A percentile compares a stretch with the other conserved stretches of the same genome.
Conservation (phyloP, 1,284 basidiomycete species). For the Naganishia albida region DNA sequence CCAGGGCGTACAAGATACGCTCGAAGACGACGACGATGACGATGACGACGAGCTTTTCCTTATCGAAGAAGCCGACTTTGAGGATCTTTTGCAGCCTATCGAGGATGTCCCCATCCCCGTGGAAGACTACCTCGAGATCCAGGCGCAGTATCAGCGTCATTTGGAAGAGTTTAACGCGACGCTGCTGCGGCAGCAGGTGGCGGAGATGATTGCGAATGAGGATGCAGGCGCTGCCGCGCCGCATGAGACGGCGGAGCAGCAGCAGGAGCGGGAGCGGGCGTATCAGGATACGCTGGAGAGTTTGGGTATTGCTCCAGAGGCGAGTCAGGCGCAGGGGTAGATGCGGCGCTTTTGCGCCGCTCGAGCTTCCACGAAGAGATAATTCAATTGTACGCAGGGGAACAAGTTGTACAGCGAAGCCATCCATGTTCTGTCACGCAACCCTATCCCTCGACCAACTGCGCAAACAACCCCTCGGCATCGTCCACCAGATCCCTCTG, state of each 20-base stretch:
- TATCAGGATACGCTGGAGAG: conserved; percentile 24
- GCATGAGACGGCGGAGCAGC: neutral
- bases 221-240: neutral
- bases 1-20: neutral
- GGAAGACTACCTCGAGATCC: conserved; percentile 21
- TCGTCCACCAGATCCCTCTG: conserved; percentile 84
- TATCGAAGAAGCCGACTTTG: conserved; percentile 28
- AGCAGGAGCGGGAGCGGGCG: neutral
- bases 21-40: conserved; percentile 26
- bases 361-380: no score
- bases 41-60: conserved; percentile 28
- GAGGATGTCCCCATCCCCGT: conserved; percentile 32
- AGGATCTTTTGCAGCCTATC: conserved; percentile 31
- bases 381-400: neutral
- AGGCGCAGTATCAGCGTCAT: conserved; percentile 20
- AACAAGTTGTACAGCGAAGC: conserved; percentile 6
- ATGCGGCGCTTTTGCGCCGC: neutral
- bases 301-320: conserved; percentile 15
- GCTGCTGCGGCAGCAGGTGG: conserved; percentile 20
- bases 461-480: conserved; percentile 57
- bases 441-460: neutral
- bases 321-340: conserved; percentile 7
- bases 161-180: conserved; percentile 22
- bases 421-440: neutral
- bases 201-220: conserved; percentile 21